Percentiles rank a stretch among this genome's conserved stretches.
These are phyloP conservation scores for Porodaedalea pini DNA, from an alignment of 1,284 basidiomycete genomes.

Conservation along the genomic window DNA sequence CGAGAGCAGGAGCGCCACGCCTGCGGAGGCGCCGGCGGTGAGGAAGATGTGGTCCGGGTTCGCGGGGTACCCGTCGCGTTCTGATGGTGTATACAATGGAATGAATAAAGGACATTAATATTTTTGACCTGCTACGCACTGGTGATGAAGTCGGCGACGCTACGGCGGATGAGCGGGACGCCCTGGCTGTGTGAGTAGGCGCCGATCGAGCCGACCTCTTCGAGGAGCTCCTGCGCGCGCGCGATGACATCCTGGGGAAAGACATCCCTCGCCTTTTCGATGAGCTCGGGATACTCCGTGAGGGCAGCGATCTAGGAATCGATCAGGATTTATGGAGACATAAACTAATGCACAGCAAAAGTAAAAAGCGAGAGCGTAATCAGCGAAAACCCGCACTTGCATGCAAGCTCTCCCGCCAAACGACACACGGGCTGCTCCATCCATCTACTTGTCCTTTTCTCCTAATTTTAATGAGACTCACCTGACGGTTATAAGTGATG, in stretches of 20 bases:
- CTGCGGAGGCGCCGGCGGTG: constrained; percentile 90
- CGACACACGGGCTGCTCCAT: neutral
- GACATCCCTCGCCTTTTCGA: constrained; percentile 69
- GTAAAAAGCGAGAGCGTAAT: constrained; percentile 1
- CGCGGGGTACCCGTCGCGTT: constrained; percentile 84
- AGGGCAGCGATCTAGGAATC: constrained; percentile 73
- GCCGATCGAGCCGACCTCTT: constrained; percentile 92
- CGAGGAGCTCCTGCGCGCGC: constrained; percentile 75
- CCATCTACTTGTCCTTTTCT: neutral
- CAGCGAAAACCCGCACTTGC: too few species aligned
- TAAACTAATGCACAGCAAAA: neutral
- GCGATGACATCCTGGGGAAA: constrained; percentile 88
- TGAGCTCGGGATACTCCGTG: constrained; percentile 88
- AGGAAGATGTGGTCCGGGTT: constrained; percentile 89
- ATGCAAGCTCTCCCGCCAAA: neutral
- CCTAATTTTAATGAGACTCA: constrained; percentile 31
- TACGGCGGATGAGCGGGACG: constrained; percentile 82
- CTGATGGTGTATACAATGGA: constrained; percentile 38
- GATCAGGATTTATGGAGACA: neutral
- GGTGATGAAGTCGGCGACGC: constrained; percentile 88
- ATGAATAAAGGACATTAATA: neutral
- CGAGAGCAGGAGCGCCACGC: constrained; percentile 85
- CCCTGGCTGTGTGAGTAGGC: constrained; percentile 98
- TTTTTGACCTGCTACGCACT: constrained; percentile 43
- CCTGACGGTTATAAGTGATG: constrained; percentile 92